Evolutionary conservation across 768 basidiomycete species (phyloP).

Genomic region (Termitomyces sp.): DNA sequence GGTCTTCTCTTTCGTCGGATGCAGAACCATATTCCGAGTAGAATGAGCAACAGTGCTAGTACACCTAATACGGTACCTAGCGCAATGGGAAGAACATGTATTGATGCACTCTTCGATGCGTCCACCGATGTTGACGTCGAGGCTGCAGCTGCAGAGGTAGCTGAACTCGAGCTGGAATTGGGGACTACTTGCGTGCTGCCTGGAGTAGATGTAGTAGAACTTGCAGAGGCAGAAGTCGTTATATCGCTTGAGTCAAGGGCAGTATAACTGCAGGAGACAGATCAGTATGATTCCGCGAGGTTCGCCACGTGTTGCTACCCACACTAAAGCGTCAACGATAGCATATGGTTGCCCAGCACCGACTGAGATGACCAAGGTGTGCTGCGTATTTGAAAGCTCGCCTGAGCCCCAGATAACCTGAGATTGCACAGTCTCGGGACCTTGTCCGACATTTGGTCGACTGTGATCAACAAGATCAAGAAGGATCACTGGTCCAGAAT

Average conservation of each 20-base stretch:
- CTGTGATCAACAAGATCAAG: constrained; percentile 39
- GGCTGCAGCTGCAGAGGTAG: constrained; percentile 10
- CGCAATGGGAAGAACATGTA: constrained; percentile 27
- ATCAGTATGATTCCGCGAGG: constrained; percentile 5
- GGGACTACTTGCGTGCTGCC: constrained; percentile 9
- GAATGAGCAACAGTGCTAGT: constrained; percentile 26
- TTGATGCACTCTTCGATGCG: constrained; percentile 20
- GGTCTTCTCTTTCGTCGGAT: constrained; percentile 25
- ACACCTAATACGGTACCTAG: constrained; percentile 32
- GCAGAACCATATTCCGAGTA: constrained; percentile 27
- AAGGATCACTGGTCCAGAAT: constrained; percentile 28
- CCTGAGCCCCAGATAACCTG: constrained; percentile 35
- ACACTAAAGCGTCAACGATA: constrained; percentile 40
- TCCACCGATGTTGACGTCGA: constrained; percentile 19
- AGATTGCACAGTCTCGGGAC: constrained; percentile 36
- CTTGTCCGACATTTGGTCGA: constrained; percentile 25
- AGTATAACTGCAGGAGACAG: constrained; percentile 20
- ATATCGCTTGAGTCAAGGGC: constrained; percentile 18
- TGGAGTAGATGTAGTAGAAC: constrained; percentile 10
- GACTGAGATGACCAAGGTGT: constrained; percentile 37
- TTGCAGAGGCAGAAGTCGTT: constrained; percentile 8
- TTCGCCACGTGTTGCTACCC: constrained; percentile 12
- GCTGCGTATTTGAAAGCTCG: constrained; percentile 29
- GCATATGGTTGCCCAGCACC: constrained; percentile 32
- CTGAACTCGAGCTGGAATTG: constrained; percentile 14